Evolutionary conservation across 805 yeast species (phyloP), one percentile per base, ranked within the genome.

Genomic region (Monosporozyma yasuniensis): DNA sequence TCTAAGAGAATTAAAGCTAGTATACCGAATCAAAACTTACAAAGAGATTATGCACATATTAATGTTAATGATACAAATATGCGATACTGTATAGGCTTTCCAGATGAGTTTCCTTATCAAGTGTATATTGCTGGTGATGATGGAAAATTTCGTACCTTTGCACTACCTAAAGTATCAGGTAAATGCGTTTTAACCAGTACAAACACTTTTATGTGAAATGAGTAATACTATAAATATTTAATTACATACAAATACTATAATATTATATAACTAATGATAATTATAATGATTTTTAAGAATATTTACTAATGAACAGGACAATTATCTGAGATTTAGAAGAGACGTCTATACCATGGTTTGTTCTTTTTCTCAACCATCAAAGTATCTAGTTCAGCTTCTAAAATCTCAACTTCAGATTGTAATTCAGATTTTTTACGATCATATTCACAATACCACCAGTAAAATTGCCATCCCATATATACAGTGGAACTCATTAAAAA

Each of bases 361-460:
- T 19, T 11, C 25, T 22, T 14, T 3, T 19, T 32, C 19, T 44
- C 28, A n/a, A 23, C 12, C 9, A 12, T 11, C 12, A 19, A 10
- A 11, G 32, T 30, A 10, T 53, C 50, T n/a, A 63, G 46, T 34
- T 59, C 57, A 4, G 46, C 41, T 46, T 64, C 65, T 38, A 64
- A 47, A 4, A 23, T 47, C 21, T 49, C 44, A 7, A 61, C 60
- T 35, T 57, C 50, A 22, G 52, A 38, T 21, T 52, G 35, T 23
- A 57, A 50, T 23, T 60, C 61, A 5, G 41, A 28, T 25, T 64
- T 67, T n/a, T 54, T 56, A 47, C 60, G 61, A 3, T 58, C 57
- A 44, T 58, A 58, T 46, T 61, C 67, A 21, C 59, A 48, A 34
- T 53, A 54, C 66, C 68, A 63, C 69, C 68, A 65, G 2, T 54